Evolutionary conservation across 192 early-diverging fungal species (phyloP), one percentile per base, ranked within the genome.

Genomic region (Tieghemiomyces parasiticus): DNA sequence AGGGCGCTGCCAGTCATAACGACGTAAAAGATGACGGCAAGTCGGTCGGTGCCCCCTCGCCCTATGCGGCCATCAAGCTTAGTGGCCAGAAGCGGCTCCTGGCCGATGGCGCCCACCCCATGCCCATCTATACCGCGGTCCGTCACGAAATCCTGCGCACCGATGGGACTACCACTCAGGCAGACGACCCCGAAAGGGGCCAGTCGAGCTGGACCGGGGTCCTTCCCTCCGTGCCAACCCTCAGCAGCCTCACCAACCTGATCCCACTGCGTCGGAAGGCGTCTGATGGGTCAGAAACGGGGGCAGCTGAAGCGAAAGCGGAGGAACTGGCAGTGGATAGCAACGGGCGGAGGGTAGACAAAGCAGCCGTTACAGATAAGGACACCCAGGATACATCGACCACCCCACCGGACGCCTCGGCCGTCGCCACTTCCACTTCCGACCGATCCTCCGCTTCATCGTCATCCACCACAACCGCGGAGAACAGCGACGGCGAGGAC

Each of bases 91-190:
- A 49, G 32, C 44, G 67, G 28, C 77, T 67, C 62, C 46, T 86
- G 29, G 77, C 80, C 22, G 75, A 75, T 61, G 89, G 82, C 0
- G 64, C 63, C 28, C 66, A 70, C 24, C 81, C 87, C 14, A 73
- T 91, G 72, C 89, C 89, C 3, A 86, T 91, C 35, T 88, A 91
- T 61, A 84, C 82, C 1, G 79, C 77, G 4, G 79, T 87, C 2
- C 72, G 83, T 24, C 87, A 91, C 64, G 78, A 78, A 35, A 61
- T 80, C 4, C 19, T 52, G 14, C 50, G 30, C 13, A 52, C 26
- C 24, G 50, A 52, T 28, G 50, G 50, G 30, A 52, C 19, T 14
- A 13, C 16, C 4, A 52, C 26, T 13, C 6, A 49, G 60, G 59
- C 10, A 19, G 60, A 8, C 14, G 33, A 35, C 30, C 34, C 45